These are phyloP conservation scores for Phytopythium vexans DNA, from an alignment of 352 stramenopile genomes.

Conservation along the genomic window DNA sequence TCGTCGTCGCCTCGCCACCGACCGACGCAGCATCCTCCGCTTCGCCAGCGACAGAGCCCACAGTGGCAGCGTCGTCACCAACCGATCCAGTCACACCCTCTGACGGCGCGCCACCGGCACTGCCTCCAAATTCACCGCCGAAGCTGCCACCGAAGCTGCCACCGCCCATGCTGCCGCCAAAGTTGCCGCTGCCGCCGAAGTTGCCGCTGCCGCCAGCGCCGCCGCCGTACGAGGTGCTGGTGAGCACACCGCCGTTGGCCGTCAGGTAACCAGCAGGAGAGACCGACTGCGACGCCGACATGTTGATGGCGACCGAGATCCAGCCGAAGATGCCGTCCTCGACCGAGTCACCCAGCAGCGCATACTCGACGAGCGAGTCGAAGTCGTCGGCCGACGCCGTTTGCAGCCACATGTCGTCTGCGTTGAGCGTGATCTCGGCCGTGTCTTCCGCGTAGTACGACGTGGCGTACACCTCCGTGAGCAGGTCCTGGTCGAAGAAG, in stretches of 20 bases:
- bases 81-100: neutral
- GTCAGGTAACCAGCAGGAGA: conserved; percentile 2
- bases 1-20: no score
- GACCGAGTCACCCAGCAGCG: conserved; percentile 7
- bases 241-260: neutral
- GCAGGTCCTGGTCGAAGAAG: no score
- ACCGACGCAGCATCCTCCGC: no score
- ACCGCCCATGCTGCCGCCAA: conserved; percentile 1
- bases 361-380: conserved; percentile 15
- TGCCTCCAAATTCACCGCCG: neutral
- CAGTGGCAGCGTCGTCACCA: neutral
- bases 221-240: neutral
- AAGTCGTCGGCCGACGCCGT: conserved; percentile 6
- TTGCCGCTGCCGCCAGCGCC: neutral
- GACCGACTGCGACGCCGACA: conserved; percentile 10
- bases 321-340: conserved; percentile 13
- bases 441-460: conserved; percentile 14
- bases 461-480: conserved; percentile 10
- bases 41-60: no score
- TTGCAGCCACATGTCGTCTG: conserved; percentile 7
- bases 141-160: conserved; percentile 1
- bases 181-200: neutral
- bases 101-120: neutral
- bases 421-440: conserved; percentile 13
- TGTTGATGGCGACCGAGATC: conserved; percentile 21